Conservation (phyloP, 257 asterid species). For the Hygrophila difformis region DNA sequence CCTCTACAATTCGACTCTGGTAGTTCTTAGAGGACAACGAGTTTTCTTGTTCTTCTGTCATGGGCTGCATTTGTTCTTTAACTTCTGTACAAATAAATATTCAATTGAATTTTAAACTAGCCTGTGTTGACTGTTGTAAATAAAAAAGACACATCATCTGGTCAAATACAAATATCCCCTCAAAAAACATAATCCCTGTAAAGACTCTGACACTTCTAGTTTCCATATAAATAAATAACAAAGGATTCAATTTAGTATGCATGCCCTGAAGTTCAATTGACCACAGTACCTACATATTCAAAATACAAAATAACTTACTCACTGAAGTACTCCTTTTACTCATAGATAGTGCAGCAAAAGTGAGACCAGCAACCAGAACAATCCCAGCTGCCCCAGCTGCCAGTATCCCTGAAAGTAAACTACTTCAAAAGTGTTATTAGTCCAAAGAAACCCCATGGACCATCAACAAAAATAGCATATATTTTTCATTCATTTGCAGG, state of each 20-base stretch:
- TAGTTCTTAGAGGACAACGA: constrained; percentile 38
- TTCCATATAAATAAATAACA: neutral
- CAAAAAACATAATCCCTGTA: too few relatives aligned
- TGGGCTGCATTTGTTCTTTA: constrained; percentile 52
- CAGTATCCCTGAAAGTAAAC: constrained; percentile 72
- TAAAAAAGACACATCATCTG: constrained; percentile 1
- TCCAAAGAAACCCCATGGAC: constrained; percentile 35
- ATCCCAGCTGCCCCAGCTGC: constrained; percentile 73
- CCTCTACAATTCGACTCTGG: constrained; percentile 28
- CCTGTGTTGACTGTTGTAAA: constrained; percentile 2
- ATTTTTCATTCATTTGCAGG: too few relatives aligned
- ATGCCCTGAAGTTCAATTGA: neutral
- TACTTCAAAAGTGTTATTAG: constrained; percentile 54
- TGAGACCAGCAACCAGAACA: constrained; percentile 67
- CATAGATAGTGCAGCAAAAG: constrained; percentile 57
- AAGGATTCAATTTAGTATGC: constrained; percentile 11
- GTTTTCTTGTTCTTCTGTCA: constrained; percentile 48
- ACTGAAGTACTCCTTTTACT: constrained; percentile 54
- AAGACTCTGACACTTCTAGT: too few relatives aligned
- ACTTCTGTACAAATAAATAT: constrained; percentile 29
- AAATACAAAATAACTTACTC: constrained; percentile 23
- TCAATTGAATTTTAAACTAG: neutral
- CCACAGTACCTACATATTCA: neutral
- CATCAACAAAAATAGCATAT: too few relatives aligned
- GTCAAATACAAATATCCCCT: neutral